Conservation (phyloP, 371 early-diverging fungal species). For the Mucor velutinosus region DNA sequence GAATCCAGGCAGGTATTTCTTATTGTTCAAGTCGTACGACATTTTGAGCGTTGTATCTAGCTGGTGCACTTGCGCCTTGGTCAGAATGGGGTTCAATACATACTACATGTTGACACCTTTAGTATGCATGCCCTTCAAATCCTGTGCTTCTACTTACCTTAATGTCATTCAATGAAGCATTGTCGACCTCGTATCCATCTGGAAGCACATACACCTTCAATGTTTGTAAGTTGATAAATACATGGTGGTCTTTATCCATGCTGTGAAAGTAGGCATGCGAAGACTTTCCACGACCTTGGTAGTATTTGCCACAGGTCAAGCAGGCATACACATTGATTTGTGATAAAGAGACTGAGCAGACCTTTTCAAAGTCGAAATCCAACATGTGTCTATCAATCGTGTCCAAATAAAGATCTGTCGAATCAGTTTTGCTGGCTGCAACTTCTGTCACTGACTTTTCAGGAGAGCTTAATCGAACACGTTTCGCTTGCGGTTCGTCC, state of each 20-base stretch:
- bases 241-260: constrained; percentile 94
- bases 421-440: constrained; percentile 11
- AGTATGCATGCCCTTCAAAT: not conserved
- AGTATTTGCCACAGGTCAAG: constrained; percentile 96
- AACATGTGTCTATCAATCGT: constrained; percentile 86
- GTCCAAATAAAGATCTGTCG: constrained; percentile 60
- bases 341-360: constrained; percentile 93
- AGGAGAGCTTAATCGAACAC: constrained; percentile 28
- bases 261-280: constrained; percentile 97
- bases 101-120: constrained; percentile 47
- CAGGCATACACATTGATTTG: constrained; percentile 96
- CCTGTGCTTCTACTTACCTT: constrained; percentile 52
- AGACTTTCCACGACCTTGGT: constrained; percentile 90
- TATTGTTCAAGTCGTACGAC: constrained; percentile 86
- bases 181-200: constrained; percentile 90
- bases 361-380: constrained; percentile 98
- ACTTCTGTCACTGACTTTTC: not conserved
- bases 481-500: constrained; percentile 41
- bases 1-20: constrained; percentile 89
- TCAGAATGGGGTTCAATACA: constrained; percentile 84
- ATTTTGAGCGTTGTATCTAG: constrained; percentile 67
- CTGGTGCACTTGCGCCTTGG: constrained; percentile 65
- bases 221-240: constrained; percentile 92
- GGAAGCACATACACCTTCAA: constrained; percentile 92
- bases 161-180: constrained; percentile 90